Evolutionary conservation across 2,329 filamentous ascomycete species (phyloP), one percentile per base, ranked within the genome.

Genomic region (Verticillium dahliae): DNA sequence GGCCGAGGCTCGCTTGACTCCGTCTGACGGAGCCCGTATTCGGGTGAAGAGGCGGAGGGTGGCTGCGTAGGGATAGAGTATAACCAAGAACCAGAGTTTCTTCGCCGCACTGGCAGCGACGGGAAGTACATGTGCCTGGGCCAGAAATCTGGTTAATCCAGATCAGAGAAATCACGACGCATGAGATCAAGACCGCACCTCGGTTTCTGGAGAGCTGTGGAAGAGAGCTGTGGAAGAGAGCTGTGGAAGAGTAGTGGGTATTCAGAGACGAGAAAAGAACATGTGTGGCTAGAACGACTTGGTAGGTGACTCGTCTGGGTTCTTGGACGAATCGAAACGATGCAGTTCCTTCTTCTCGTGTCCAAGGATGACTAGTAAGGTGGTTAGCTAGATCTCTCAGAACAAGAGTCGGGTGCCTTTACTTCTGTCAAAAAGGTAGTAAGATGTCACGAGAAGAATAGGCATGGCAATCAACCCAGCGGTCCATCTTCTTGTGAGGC

Each of bases 361-460:
- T 13, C 57, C 57, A 10, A 58, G 38, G 22, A 58, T 34, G 10
- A 58, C 57, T 58, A 34, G 3, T 18, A 14, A 14, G 13, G 31
- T 34, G 18, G 34, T 57, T 15, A 58, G 39, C 27, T 27, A 11
- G 13, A 13, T 14, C 33, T 13, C 10, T 13, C 33, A 1, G 27
- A 27, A 6, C n/a, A 52, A 15, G 13, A 7, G 11, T 13, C 34
- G 45, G 33, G 38, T 39, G 5, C 27, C 76, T 80, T 73, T 62
- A 81, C 80, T 67, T 70, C 80, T 72, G 56, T 84, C 77, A 69
- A 81, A 85, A 2, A 86, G 68, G 59, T 77, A 78, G 64, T 82
- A 85, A 27, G 82, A 84, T 33, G 81, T 82, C 58, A 86, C 82
- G 14, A 85, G 63, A 4, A 85, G 67, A 37, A 86, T 78, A 2